Percentiles rank a stretch among this genome's conserved stretches.
These are phyloP conservation scores for Phytophthora vignae DNA, from an alignment of 352 stramenopile genomes.

Conservation along the genomic window DNA sequence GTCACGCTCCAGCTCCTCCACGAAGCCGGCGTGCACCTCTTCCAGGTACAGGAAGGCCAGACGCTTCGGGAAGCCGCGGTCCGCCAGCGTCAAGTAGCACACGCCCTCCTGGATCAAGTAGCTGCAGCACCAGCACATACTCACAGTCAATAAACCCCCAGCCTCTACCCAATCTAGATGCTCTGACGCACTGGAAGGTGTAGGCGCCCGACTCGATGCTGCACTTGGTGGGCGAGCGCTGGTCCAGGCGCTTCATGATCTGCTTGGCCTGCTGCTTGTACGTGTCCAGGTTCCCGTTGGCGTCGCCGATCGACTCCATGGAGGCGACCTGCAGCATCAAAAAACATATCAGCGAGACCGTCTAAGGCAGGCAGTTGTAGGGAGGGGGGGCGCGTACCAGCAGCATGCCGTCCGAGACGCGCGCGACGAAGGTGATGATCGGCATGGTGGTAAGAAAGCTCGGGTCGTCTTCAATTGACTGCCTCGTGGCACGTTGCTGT, in stretches of 20 bases:
- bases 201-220: slow-evolving; percentile 94
- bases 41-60: slow-evolving; percentile 98
- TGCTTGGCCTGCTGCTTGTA: slow-evolving; percentile 95
- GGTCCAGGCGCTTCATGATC: slow-evolving; percentile 94
- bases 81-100: slow-evolving; percentile 97
- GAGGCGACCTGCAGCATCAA: slow-evolving; percentile 82
- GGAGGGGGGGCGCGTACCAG: slow-evolving; percentile 58
- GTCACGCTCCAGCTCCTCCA: slow-evolving; percentile 95
- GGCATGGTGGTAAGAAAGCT: slow-evolving; percentile 69
- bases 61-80: slow-evolving; percentile 97
- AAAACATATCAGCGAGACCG: neutral
- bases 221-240: slow-evolving; percentile 93
- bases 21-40: slow-evolving; percentile 94
- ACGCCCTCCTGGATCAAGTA: slow-evolving; percentile 98
- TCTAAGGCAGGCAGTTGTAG: neutral
- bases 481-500: too few species aligned
- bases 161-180: too few species aligned
- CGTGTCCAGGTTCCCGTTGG: slow-evolving; percentile 86
- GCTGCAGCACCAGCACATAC: slow-evolving; percentile 38
- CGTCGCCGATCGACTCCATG: slow-evolving; percentile 91
- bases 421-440: slow-evolving; percentile 95
- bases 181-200: slow-evolving; percentile 89
- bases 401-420: slow-evolving; percentile 94
- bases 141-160: too few species aligned
- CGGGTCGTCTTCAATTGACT: neutral